phyloP scores from a whole-genome alignment of 1,284 basidiomycete species.

The Cerrena zonata region DNA sequence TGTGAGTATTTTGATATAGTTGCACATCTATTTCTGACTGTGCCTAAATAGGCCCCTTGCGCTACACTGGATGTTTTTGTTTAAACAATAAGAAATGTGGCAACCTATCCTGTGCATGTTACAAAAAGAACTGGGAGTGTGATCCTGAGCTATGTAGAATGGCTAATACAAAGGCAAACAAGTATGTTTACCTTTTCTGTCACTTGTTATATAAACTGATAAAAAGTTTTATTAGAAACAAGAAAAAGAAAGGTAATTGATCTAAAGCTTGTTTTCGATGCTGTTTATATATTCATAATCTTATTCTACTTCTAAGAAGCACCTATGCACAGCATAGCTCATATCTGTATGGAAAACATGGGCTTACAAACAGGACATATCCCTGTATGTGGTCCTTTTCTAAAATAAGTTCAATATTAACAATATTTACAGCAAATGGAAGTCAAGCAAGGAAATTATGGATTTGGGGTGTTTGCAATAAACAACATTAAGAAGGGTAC shows the following conservation, averaged over 20 bases:
- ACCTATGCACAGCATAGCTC: too few species aligned
- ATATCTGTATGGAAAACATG: too few species aligned
- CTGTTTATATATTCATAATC: too few species aligned
- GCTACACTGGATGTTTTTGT: conserved; percentile 39
- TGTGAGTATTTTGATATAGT: not conserved
- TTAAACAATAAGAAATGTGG: not conserved
- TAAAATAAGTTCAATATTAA: not conserved
- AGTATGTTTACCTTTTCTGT: conserved; percentile 10
- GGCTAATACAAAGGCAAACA: conserved; percentile 26
- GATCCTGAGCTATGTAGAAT: conserved; percentile 34
- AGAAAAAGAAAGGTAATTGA: not conserved
- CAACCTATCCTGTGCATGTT: conserved; percentile 28
- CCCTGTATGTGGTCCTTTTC: not conserved
- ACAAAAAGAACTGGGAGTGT: conserved; percentile 33
- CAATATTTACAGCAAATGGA: conserved; percentile 23
- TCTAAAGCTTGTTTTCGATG: too few species aligned
- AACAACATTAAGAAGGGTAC: conserved; percentile 25
- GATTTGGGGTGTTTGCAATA: conserved; percentile 39
- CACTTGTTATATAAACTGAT: not conserved
- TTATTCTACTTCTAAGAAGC: too few species aligned
- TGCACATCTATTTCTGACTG: not conserved
- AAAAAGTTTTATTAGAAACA: not conserved
- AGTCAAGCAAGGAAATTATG: conserved; percentile 33
- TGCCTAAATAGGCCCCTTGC: conserved; percentile 28
- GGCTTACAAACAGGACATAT: too few species aligned